These are phyloP conservation scores for Escallonia herrerae DNA, from an alignment of 129 eudicot genomes.

Conservation along the genomic window DNA sequence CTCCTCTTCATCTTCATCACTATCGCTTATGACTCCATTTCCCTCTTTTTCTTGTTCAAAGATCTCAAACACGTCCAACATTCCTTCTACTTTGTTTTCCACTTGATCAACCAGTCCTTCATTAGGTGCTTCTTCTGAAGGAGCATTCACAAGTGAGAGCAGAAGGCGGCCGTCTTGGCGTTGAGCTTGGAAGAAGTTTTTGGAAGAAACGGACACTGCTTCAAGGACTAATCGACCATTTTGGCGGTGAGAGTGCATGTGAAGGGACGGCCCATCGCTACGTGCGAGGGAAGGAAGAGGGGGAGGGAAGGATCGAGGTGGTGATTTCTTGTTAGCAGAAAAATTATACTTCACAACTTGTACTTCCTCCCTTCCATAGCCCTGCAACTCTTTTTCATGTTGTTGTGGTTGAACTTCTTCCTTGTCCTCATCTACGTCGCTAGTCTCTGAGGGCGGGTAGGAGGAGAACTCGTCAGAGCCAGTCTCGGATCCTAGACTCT, in stretches of 20 bases:
- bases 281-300: conserved; percentile 58
- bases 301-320: conserved; percentile 54
- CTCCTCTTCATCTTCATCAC: conserved; percentile 3
- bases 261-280: conserved; percentile 44
- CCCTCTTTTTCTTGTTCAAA: conserved; percentile 17
- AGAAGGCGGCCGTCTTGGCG: conserved; percentile 80
- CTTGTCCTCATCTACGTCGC: conserved; percentile 13
- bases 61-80: conserved; percentile 18
- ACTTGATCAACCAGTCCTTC: conserved; percentile 6
- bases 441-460: conserved; percentile 13
- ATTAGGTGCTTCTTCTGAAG: not conserved
- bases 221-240: conserved; percentile 76
- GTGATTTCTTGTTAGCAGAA: conserved; percentile 18
- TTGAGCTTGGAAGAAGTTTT: conserved; percentile 55
- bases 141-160: conserved; percentile 41
- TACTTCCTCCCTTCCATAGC: conserved; percentile 15
- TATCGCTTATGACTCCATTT: not conserved
- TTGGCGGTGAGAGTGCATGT: conserved; percentile 62
- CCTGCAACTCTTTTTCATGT: not conserved
- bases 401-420: conserved; percentile 1
- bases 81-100: conserved; percentile 14
- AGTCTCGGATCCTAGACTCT: conserved; percentile 91
- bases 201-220: conserved; percentile 58
- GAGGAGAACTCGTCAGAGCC: conserved; percentile 72
- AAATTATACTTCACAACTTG: conserved; percentile 26